Percentiles rank a stretch among this genome's conserved stretches.
These are phyloP conservation scores for Psilocybe mexicana DNA, from an alignment of 1,284 basidiomycete genomes.

Conservation along the genomic window DNA sequence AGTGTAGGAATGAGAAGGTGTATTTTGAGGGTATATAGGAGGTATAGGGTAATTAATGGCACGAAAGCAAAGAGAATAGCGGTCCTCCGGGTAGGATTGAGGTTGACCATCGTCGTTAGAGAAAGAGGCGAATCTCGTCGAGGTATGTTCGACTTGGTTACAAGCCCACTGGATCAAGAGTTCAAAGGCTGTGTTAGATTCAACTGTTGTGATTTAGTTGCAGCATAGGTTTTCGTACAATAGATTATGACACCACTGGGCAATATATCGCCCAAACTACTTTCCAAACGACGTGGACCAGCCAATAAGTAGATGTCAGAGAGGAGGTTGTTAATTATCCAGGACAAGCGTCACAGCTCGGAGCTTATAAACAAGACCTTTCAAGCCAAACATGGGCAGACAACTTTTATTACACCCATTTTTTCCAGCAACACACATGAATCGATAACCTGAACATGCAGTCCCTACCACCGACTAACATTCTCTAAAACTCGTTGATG, in stretches of 20 bases:
- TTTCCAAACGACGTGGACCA: slow-evolving; percentile 6
- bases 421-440: not conserved
- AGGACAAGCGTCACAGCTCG: not conserved
- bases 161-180: not conserved
- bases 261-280: not conserved
- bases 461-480: no score
- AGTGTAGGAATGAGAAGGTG: slow-evolving; percentile 21
- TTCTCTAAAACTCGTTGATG: no score
- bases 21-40: slow-evolving; percentile 23
- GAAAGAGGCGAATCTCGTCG: not conserved
- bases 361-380: not conserved
- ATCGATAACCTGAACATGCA: no score
- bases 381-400: slow-evolving; percentile 1
- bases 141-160: slow-evolving; percentile 1
- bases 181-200: slow-evolving; percentile 8
- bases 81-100: slow-evolving; percentile 18
- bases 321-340: not conserved
- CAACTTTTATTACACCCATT: not conserved
- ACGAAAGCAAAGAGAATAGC: slow-evolving; percentile 24
- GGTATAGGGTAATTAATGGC: slow-evolving; percentile 21
- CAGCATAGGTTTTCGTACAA: not conserved
- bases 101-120: slow-evolving; percentile 13
- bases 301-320: not conserved
- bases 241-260: not conserved
- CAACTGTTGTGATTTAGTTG: not conserved